Evolutionary conservation across 805 yeast genomes (phyloP).

Genomic region (Metschnikowia vanudenii): DNA sequence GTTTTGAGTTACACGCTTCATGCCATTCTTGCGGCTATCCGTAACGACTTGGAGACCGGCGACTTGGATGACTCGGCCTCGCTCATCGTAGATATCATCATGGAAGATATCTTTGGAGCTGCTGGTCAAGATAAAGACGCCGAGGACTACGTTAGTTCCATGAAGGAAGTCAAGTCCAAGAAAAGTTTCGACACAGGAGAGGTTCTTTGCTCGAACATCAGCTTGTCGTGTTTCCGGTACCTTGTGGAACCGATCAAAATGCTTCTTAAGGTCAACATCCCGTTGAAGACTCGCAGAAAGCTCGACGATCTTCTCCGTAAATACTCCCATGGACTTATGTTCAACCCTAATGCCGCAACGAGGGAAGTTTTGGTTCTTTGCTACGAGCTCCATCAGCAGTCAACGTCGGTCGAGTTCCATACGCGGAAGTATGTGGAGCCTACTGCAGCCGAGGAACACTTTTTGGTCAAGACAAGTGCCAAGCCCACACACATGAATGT

Average conservation of each 20-base stretch:
- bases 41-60: constrained; percentile 52
- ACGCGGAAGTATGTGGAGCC: constrained; percentile 23
- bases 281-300: constrained; percentile 67
- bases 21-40: constrained; percentile 57
- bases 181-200: constrained; percentile 89
- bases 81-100: constrained; percentile 64
- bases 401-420: constrained; percentile 24
- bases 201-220: constrained; percentile 63
- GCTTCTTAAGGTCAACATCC: constrained; percentile 59
- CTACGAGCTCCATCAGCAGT: constrained; percentile 64
- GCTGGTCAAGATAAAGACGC: constrained; percentile 95
- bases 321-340: constrained; percentile 73
- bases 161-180: constrained; percentile 87
- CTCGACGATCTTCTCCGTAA: constrained; percentile 77
- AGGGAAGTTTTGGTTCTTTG: constrained; percentile 66
- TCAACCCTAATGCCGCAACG: constrained; percentile 57
- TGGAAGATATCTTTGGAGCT: constrained; percentile 91
- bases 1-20: constrained; percentile 88
- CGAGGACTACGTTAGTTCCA: constrained; percentile 80
- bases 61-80: constrained; percentile 69
- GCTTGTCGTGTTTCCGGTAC: constrained; percentile 52
- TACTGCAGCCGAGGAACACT: constrained; percentile 55
- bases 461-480: constrained; percentile 69
- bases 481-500: constrained; percentile 52
- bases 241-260: constrained; percentile 69